Evolutionary conservation across 495 filamentous ascomycete genomes (phyloP).

Genomic region (Xanthoparmelia taractica): DNA sequence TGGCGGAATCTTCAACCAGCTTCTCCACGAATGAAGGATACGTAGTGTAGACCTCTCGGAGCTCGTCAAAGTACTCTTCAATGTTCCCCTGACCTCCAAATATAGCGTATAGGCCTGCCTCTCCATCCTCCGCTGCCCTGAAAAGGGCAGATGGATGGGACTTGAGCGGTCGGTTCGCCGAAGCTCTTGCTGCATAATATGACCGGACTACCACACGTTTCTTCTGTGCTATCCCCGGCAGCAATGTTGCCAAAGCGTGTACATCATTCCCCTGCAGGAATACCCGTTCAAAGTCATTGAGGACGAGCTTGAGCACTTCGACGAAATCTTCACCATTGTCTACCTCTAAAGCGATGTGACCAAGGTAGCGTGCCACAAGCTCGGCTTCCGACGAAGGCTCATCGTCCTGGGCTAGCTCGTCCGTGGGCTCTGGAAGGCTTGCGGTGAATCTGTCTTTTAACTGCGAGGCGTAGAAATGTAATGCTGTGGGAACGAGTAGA

Average conservation of each 20-base stretch:
- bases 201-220: conserved; percentile 77
- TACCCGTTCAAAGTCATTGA: conserved; percentile 91
- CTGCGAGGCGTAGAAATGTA: conserved; percentile 93
- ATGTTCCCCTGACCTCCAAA: conserved; percentile 99
- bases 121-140: conserved; percentile 71
- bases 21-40: conserved; percentile 87
- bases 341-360: conserved; percentile 75
- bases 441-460: conserved; percentile 79
- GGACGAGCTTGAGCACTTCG: conserved; percentile 77
- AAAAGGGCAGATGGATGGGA: conserved; percentile 88
- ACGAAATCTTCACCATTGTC: conserved; percentile 87
- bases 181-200: conserved; percentile 85
- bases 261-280: conserved; percentile 95
- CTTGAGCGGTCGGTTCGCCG: conserved; percentile 72
- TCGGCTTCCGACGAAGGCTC: conserved; percentile 90
- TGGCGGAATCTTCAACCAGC: conserved; percentile 67
- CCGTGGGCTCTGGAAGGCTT: conserved; percentile 80
- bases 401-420: conserved; percentile 94
- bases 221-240: conserved; percentile 83
- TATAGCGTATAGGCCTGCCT: conserved; percentile 76
- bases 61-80: conserved; percentile 97
- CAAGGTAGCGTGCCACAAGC: conserved; percentile 86
- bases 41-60: conserved; percentile 80
- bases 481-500: conserved; percentile 83
- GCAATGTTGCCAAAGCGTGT: conserved; percentile 73